Evolutionary conservation across 306 rosid species (phyloP), one percentile per base, ranked within the genome.

Genomic region (Lithocarpus polystachyus): DNA sequence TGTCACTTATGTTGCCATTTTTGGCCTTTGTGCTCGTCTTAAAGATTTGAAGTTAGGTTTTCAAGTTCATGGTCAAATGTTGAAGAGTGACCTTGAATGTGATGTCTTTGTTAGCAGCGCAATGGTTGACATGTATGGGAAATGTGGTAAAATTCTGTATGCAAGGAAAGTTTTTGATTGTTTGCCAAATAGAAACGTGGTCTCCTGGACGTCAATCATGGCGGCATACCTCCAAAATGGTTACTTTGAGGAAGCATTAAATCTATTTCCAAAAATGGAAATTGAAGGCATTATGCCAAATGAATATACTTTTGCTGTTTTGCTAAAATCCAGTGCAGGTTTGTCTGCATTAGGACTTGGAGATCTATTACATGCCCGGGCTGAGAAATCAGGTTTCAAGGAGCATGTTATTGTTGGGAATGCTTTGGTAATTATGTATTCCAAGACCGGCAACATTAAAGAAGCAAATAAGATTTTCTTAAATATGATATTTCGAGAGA

Each of bases 71-170:
- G 75, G 89, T 5, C 87, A 35, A 26, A 69, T 91, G 82, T 67
- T 91, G 85, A 88, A 76, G 81, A 68, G 59, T 4, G 86, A 75
- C 45, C 35, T 76, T 15, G 56, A 78, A 71, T 79, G 76, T 52
- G 87, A 91, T 85, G 86, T 81, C 35, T 91, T 65, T 80, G 75
- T 88, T 22, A 68, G 87, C 75, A 86, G 90, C 60, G 78, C 81
- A 71, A 68, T 91, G 68, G 79, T 91, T 73, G 93, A 88, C 62
- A 91, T 91, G 96, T 91, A 86, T 64, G 93, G 96, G 65, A 91
- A 88, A 83, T 86, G 92, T 68, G 90, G 90, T 28, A 64, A 74
- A 68, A 84, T 86, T 73, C 33, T 28, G 51, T 73, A 71, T 76
- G 92, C 96, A 26, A 71, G 56, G 71, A 84, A 78, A n/a, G 29